These are phyloP conservation scores for Phytophthora ohioensis DNA, from an alignment of 352 stramenopile species.

Conservation along the genomic window DNA sequence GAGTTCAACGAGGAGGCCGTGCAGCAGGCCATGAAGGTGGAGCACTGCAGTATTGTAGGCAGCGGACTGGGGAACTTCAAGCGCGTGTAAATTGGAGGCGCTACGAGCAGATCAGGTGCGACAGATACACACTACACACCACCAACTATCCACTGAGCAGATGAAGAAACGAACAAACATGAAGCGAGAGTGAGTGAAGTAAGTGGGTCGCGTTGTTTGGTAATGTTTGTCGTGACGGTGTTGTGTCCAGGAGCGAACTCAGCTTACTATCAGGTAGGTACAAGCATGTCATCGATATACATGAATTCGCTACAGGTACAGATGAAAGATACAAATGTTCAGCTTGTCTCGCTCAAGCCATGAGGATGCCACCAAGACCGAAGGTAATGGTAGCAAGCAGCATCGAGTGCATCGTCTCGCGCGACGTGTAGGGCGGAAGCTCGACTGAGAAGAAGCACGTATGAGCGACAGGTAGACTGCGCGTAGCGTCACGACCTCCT, in stretches of 20 bases:
- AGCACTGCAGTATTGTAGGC: constrained; percentile 83
- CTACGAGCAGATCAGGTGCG: constrained; percentile 3
- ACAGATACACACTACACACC: constrained; percentile 24
- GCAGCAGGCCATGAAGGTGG: constrained; percentile 78
- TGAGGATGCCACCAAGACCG: constrained; percentile 91
- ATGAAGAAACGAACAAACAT: constrained; percentile 43
- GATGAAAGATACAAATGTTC: not conserved
- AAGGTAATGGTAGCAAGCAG: constrained; percentile 96
- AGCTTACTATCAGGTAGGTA: constrained; percentile 9
- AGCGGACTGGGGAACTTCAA: constrained; percentile 82
- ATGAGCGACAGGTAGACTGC: constrained; percentile 93
- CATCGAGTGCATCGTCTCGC: constrained; percentile 92
- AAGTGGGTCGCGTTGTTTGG: constrained; percentile 18
- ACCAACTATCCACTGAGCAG: constrained; percentile 26
- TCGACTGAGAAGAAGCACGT: constrained; percentile 98
- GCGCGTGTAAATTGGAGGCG: constrained; percentile 68
- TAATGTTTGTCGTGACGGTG: constrained; percentile 12
- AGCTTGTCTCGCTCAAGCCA: constrained; percentile 59
- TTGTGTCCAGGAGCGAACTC: constrained; percentile 1
- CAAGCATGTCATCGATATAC: not conserved
- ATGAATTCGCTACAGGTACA: constrained; percentile 6
- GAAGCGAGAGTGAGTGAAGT: constrained; percentile 43
- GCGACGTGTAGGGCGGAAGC: constrained; percentile 93
- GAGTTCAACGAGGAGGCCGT: constrained; percentile 77
- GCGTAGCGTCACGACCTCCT: constrained; percentile 79